Evolutionary conservation across 805 yeast species (phyloP).

Genomic region (Ogataea thermomethanolica): DNA sequence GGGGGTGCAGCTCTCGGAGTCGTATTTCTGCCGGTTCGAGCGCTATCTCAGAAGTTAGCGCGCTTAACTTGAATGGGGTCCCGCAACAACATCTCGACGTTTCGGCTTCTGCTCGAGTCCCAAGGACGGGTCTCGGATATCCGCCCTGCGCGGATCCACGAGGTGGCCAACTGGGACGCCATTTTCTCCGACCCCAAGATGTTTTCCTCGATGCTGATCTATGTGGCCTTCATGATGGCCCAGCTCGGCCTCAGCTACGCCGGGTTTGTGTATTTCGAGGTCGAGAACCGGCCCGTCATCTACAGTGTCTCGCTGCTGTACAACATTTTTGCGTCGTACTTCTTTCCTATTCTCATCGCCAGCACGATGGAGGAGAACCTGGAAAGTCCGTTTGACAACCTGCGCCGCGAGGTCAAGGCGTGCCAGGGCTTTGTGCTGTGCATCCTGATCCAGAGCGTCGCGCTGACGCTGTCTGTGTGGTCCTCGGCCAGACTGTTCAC

Average conservation of each 20-base stretch:
- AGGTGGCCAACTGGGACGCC: slow-evolving; percentile 27
- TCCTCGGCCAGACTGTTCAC: slow-evolving; percentile 19
- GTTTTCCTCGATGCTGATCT: slow-evolving; percentile 18
- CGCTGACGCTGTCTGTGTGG: slow-evolving; percentile 21
- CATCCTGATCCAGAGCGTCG: slow-evolving; percentile 18
- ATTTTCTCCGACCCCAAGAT: slow-evolving; percentile 22
- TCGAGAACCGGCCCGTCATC: slow-evolving; percentile 23
- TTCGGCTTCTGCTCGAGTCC: slow-evolving; percentile 11
- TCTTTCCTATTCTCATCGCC: slow-evolving; percentile 26
- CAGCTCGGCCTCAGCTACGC: slow-evolving; percentile 27
- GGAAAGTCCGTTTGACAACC: slow-evolving; percentile 24
- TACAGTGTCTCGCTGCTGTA: slow-evolving; percentile 23
- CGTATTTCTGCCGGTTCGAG: slow-evolving; percentile 52
- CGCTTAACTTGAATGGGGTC: background rate
- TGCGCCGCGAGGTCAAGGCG: slow-evolving; percentile 22
- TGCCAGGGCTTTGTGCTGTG: slow-evolving; percentile 22
- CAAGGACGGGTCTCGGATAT: slow-evolving; percentile 6
- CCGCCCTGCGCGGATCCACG: slow-evolving; percentile 14
- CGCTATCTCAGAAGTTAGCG: slow-evolving; percentile 29
- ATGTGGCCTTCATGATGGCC: slow-evolving; percentile 25
- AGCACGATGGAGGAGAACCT: slow-evolving; percentile 24
- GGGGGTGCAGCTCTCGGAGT: slow-evolving; percentile 62
- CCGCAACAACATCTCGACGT: slow-evolving; percentile 10
- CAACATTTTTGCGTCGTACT: slow-evolving; percentile 27
- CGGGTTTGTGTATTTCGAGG: slow-evolving; percentile 27